Base-by-base conservation (phyloP, 2,329 filamentous ascomycete genomes). In the Paraconiothyrium brasiliense region DNA sequence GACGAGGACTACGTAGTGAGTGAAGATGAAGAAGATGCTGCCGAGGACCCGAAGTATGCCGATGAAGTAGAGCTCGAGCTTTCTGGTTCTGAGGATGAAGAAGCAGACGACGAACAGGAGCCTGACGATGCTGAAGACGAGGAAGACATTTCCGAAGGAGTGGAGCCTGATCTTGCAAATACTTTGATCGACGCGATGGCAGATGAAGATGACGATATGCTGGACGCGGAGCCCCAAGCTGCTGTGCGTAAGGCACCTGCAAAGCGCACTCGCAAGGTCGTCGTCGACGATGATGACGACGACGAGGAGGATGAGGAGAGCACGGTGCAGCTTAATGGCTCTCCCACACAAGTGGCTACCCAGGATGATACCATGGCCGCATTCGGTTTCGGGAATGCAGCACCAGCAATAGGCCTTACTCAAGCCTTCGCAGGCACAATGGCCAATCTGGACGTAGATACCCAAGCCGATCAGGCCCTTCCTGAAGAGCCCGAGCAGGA, bases 391-490 rank as follows among this genome's bases (percentile, higher is more conserved):
- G 61, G 75, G 7, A 71, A 71, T n/a, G 63, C 67, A n/a, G 61
- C 74, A 49, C 73, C 77, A 44, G 78, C 83, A 6, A 76, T 97
- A 46, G 91, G 92, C 10, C 84, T 97, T 48, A 96, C 93, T 0
- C 94, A 97, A 71, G 94, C 95, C 64, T 97, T 97, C 74, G 92
- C 91, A 5, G 92, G 92, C 13, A 97, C 93, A 0, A 91, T 97
- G 88, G 93, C 92, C 51, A 88, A 87, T 41, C 82, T 83, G 61
- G 79, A 84, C 52, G 75, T 76, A 2, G 77, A 71, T 8, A 66
- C 71, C 83, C 75, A 78, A 16, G 74, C 68, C 52, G 59, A 67
- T 47, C 63, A 75, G 47, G 57, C 57, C 34, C 37, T 64, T 27
- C 70, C 73, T 56, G 71, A 73, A 54, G 70, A 80, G 64, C 52